Evolutionary conservation across 306 rosid species (phyloP), one percentile per base, ranked within the genome.

Genomic region (Vigna angularis): DNA sequence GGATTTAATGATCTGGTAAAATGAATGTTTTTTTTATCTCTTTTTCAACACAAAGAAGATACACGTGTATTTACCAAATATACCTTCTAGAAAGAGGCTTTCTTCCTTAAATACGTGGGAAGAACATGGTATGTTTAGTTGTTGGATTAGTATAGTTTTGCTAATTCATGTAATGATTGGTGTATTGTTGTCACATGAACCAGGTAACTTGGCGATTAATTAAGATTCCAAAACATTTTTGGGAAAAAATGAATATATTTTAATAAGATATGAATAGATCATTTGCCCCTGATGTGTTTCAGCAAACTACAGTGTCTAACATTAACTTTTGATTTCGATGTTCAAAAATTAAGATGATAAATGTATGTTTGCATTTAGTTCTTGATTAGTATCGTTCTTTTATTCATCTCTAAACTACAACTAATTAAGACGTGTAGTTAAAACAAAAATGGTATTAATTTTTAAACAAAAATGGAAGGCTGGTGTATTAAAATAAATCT

Each of bases 91-190:
- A 12, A 62, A 16, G 36, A 32, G 20, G 32, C 34, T 75, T 63
- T 63, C 3, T 48, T n/a, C 32, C 14, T 4, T 74, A 18, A 3
- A 45, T 47, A 49, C 32, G 53, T 20, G 9, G 9, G 51, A 63
- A 51, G 16, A 45, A 15, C 5, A 48, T 62, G 50, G 71, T 61
- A 28, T 24, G 18, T 62, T 74, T 13, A 3, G 0, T 58, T 58
- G 62, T 49, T 49, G 36, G 61, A 57, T 26, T 75, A 13, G 30
- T 13, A 11, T 16, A 76, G 28, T 52, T 64, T 64, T 51, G 73
- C 66, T 28, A 66, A 52, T 65, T 64, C 0, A 45, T 45, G 59
- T 11, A 20, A 6, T 20, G 24, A 57, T 9, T 58, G 0, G n/a
- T 42, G 40, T 24, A 38, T 56, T 14, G 8, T 11, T 22, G 15